phyloP scores from a whole-genome alignment of 768 basidiomycete species.

The Termitomyces sp. region DNA sequence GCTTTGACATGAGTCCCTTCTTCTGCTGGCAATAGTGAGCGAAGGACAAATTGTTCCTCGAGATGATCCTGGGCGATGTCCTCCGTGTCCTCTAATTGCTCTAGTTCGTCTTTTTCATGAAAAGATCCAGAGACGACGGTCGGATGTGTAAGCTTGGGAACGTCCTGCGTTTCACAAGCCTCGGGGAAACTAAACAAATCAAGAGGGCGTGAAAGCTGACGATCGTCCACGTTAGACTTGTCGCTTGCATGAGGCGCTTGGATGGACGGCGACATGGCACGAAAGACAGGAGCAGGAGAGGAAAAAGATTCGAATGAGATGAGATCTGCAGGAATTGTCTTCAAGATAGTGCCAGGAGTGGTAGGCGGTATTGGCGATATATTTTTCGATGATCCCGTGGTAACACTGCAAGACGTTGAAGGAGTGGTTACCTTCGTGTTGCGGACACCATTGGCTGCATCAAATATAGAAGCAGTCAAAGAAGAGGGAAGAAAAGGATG shows the following conservation, averaged over 20 bases:
- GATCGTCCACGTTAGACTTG: background rate
- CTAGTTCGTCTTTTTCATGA: background rate
- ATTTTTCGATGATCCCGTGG: background rate
- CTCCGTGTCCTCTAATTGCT: background rate
- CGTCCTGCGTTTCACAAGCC: background rate
- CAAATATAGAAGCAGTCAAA: conserved; percentile 1
- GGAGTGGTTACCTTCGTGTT: background rate
- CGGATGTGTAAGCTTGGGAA: background rate
- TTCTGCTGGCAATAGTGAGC: conserved; percentile 2
- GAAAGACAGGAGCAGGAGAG: conserved; percentile 19
- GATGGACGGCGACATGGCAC: conserved; percentile 16
- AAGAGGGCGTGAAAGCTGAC: background rate
- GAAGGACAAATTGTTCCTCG: conserved; percentile 9
- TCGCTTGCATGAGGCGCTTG: background rate
- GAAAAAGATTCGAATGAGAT: conserved; percentile 44
- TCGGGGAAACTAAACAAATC: background rate
- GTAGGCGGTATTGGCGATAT: background rate
- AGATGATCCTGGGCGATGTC: background rate
- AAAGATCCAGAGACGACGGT: background rate
- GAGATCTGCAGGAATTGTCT: conserved; percentile 21
- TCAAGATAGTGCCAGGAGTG: background rate
- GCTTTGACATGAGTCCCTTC: background rate
- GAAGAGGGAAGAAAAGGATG: background rate
- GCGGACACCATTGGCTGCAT: background rate
- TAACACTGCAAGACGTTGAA: conserved; percentile 3